These are phyloP conservation scores for Populus nigra DNA, from an alignment of 345 rosid species.

Conservation along the genomic window DNA sequence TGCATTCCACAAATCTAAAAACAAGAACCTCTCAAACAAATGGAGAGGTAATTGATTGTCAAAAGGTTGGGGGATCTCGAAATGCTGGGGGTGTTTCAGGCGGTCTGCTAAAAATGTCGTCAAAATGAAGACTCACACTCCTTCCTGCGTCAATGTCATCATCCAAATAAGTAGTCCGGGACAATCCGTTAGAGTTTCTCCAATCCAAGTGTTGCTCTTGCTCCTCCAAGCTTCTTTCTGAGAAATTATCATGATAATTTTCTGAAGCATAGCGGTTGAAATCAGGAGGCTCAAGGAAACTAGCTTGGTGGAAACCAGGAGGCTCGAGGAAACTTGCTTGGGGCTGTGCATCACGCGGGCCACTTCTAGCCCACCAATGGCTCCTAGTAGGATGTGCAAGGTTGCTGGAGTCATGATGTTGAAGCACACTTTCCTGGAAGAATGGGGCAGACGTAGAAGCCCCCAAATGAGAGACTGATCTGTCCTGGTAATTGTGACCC, in stretches of 20 bases:
- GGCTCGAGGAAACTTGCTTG: slow-evolving; percentile 52
- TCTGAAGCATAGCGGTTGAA: slow-evolving; percentile 29
- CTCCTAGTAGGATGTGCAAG: slow-evolving; percentile 33
- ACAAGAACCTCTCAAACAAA: not conserved
- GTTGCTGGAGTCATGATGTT: slow-evolving; percentile 46
- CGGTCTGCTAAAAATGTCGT: slow-evolving; percentile 67
- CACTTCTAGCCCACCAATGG: slow-evolving; percentile 85
- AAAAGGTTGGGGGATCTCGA: slow-evolving; percentile 27
- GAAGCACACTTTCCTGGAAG: slow-evolving; percentile 66
- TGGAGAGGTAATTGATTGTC: not conserved
- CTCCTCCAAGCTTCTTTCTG: slow-evolving; percentile 51
- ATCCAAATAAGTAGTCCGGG: slow-evolving; percentile 41
- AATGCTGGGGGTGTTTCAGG: slow-evolving; percentile 44
- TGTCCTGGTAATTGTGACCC: slow-evolving; percentile 31
- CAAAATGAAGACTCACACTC: slow-evolving; percentile 67
- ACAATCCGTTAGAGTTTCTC: slow-evolving; percentile 34
- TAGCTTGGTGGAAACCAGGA: slow-evolving; percentile 7
- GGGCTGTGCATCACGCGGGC: slow-evolving; percentile 23
- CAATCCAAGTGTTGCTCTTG: slow-evolving; percentile 42
- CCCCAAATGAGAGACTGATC: slow-evolving; percentile 55
- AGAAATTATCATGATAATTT: slow-evolving; percentile 29
- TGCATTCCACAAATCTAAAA: slow-evolving; percentile 25
- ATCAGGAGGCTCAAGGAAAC: slow-evolving; percentile 76
- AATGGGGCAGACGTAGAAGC: slow-evolving; percentile 67
- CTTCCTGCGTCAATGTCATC: slow-evolving; percentile 57